Evolutionary conservation across 441 rosid species (phyloP), one percentile per base, ranked within the genome.

Genomic region (Isatis lusitanica): DNA sequence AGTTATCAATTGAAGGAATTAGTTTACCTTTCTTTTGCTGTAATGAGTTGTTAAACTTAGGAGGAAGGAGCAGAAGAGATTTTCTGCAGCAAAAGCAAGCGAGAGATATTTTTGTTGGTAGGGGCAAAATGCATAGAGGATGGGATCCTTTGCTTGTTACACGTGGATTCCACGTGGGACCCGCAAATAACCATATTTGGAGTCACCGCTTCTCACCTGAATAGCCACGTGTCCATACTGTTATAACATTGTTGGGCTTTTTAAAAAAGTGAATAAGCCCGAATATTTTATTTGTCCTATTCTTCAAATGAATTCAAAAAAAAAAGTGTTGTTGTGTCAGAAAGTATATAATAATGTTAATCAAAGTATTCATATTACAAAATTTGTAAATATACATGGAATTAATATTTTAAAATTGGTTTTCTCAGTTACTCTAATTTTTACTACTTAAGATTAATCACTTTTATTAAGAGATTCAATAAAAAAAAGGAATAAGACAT

Each of bases 131-230:
- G 78, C 74, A 68, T 16, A 68, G 65, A 36, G 58, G 38, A 68
- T 68, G 69, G 70, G 33, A 10, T 17, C 52, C 65, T n/a, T 44
- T 63, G 6, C 65, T 55, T 18, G 8, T 43, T 63, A 63, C 74
- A 75, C 79, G 78, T 75, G 64, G 50, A 31, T 9, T 36, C 7
- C 65, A 68, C 74, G 70, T 75, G 79, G 74, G 71, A 4, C 79
- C 75, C 75, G 10, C 26, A 38, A 18, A 13, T 69, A 62, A 75
- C 78, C n/a, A 73, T 56, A 60, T 46, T 60, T 59, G 62, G 69
- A 74, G 35, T 28, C 31, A 5, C 60, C 64, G 15, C 74, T n/a
- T 75, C 59, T 62, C 70, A 51, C 58, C 70, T 44, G 16, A 7
- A 0, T 24, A 2, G 18, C 70, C 55, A 70, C 79, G 75, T 64